Evolutionary conservation across 306 rosid species (phyloP), one percentile per base, ranked within the genome.

Genomic region (Comarum palustre): DNA sequence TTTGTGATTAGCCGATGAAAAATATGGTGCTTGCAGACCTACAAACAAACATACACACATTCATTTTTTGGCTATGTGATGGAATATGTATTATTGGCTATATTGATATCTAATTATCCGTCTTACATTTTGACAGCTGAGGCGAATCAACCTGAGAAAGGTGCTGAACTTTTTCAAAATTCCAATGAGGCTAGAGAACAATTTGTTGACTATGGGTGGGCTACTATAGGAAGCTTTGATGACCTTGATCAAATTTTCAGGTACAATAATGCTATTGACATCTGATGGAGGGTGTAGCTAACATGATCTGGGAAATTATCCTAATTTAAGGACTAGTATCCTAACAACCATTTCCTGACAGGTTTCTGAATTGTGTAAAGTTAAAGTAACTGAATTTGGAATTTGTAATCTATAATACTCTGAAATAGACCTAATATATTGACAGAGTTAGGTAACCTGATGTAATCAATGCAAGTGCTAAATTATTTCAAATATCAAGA

Each of bases 221-320:
- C 82, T 32, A 91, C 78, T 73, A 88, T 91, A 63, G 99, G 96
- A 87, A 88, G 93, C 84, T 91, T 95, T 81, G 97, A 91, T 76
- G 97, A 95, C 81, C 90, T 95, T 79, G 99, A 90, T 79, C 86
- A 70, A 55, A 86, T 91, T 67, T 90, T 95, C 82, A 90, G 99
- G 99, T 95, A 74, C 73, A 70, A 73, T 29, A 9, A 52, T 20
- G 59, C 9, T 20, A 20, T 52, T 52, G 59, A n/a, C 58, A 51
- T 52, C 59, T 52, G 59, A 8, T 31, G 19, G 20, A 71, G n/a
- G 46, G 51, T 46, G 64, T 45, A 71, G 66, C 27, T 57, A 31
- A 39, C 17, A 75, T n/a, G 25, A 45, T 52, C 36, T 52, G 42
- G 58, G 66, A n/a, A 27, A 66, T 1, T 71, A n/a, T 54, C 55